phyloP scores from a whole-genome alignment of 2,329 filamentous ascomycete species.

The Fusarium sp. region DNA sequence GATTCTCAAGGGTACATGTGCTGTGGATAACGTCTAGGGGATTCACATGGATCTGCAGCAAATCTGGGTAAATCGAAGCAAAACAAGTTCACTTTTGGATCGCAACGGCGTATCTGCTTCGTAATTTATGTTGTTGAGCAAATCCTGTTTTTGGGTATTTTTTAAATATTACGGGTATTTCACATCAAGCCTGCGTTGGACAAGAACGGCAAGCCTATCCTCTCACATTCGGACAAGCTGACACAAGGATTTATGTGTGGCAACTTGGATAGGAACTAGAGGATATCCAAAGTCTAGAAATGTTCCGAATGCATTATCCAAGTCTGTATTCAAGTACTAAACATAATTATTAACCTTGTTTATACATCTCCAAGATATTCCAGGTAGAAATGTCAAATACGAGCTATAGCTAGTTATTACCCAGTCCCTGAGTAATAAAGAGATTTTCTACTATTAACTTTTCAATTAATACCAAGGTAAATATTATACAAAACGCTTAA shows the following conservation, averaged over 20 bases:
- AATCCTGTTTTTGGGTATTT: slow-evolving; percentile 29
- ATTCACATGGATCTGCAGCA: slow-evolving; percentile 67
- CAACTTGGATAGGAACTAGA: no score
- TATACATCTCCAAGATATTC: no score
- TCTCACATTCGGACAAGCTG: slow-evolving; percentile 7
- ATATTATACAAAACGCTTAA: no score
- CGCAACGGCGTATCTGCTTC: slow-evolving; percentile 28
- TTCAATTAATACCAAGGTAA: no score
- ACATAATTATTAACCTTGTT: no score
- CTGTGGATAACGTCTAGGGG: slow-evolving; percentile 42
- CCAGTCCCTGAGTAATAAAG: no score
- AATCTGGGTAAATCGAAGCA: slow-evolving; percentile 10
- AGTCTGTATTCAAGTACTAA: no score
- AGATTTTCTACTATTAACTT: no score
- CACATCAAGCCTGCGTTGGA: slow-evolving; percentile 2
- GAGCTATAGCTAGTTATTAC: no score
- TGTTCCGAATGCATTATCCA: no score
- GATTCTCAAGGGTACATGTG: slow-evolving; percentile 43
- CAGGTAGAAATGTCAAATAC: no score
- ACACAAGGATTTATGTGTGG: slow-evolving; percentile 16
- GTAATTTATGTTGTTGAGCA: slow-evolving; percentile 30
- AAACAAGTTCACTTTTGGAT: slow-evolving; percentile 31
- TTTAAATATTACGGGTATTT: slow-evolving; percentile 20
- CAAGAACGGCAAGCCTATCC: not conserved
- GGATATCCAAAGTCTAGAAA: no score